Evolutionary conservation across 176 grass and related monocot species (phyloP), one percentile per base, ranked within the genome.

Genomic region (Phoenix roebelenii): DNA sequence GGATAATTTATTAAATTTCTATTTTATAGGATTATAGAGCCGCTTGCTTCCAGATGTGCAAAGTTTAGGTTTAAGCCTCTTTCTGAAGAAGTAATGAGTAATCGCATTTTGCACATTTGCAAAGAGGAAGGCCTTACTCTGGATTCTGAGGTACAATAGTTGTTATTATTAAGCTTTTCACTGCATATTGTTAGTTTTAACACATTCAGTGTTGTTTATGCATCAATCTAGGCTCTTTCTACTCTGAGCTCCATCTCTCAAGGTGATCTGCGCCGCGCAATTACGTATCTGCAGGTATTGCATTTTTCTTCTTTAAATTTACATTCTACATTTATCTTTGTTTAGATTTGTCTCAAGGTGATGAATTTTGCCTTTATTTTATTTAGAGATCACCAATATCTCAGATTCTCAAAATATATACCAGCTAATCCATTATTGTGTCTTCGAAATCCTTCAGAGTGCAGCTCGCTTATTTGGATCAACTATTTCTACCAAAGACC

Each of bases 11-110:
- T 55, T 49, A 4, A 22, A 25, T 73, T 55, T 72, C 24, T 54
- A 61, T 17, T 50, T 0, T 85, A 25, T 69, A 97, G 93, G 78
- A 97, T 97, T 59, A 97, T 97, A 73, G 93, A 97, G 74, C 93
- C 93, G 49, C 78, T 97, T 70, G 93, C 87, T 53, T 97, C 93
- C 18, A 88, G 93, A 82, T 97, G 93, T 66, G 93, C 93, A 53
- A 97, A 97, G 68, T 97, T 97, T 83, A 92, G 93, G 75, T 97
- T 97, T 69, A 97, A 97, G 63, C 93, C 93, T 71, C 87, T 98
- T 56, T 77, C 87, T 58, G 79, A 88, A 83, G 93, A 88, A 64
- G 77, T 98, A 49, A 98, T 98, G 93, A 88, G 76, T 69, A 83
- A 50, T 58, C 93, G 93, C 26, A 85, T 98, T 72, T 72, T 88